phyloP scores from a whole-genome alignment of 148 eudicot species.

The Nepenthes gracilis region DNA sequence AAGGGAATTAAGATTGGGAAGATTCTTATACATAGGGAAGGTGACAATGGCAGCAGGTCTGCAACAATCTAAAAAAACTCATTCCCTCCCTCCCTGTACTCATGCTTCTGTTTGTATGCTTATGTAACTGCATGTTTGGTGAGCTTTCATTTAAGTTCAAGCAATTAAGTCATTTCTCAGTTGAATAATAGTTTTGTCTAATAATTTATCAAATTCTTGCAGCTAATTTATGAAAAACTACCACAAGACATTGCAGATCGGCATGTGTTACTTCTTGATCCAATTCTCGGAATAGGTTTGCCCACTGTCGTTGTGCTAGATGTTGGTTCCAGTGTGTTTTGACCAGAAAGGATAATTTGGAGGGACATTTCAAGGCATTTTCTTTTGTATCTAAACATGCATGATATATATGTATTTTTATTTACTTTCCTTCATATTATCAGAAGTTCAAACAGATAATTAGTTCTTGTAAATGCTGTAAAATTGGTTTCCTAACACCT shows the following conservation, averaged over 20 bases:
- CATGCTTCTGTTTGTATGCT: no score
- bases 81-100: neutral
- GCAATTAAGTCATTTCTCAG: no score
- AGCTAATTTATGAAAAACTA: conserved; percentile 59
- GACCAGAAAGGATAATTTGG: no score
- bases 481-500: no score
- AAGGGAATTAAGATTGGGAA: conserved; percentile 68
- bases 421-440: no score
- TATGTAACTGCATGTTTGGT: neutral
- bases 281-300: conserved; percentile 51
- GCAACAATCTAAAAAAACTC: neutral
- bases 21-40: conserved; percentile 56
- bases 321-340: neutral
- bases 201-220: conserved; percentile 5
- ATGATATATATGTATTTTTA: no score
- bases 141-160: no score
- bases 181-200: neutral
- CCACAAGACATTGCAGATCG: conserved; percentile 58
- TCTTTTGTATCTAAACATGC: no score
- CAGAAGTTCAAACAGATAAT: no score
- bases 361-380: no score
- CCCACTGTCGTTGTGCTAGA: neutral
- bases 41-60: conserved; percentile 41
- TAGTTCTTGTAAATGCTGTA: no score
- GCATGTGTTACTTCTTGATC: conserved; percentile 55